phyloP scores from a whole-genome alignment of 225 moss, liverwort and hornwort genomes.

The Sphagnum contortum region DNA sequence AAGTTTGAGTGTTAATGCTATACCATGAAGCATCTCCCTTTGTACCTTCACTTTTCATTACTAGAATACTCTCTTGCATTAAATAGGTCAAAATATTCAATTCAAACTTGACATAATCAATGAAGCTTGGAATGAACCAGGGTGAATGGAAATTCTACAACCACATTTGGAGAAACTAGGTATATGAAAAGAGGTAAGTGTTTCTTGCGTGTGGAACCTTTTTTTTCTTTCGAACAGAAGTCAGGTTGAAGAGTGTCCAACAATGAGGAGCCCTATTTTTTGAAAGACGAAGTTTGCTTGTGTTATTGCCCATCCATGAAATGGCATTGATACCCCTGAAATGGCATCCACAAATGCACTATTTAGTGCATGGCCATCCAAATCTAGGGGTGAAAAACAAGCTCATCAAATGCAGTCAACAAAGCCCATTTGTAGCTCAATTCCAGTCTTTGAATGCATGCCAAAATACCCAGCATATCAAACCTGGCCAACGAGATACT shows the following conservation, averaged over 20 bases:
- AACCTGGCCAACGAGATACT: too few relatives aligned
- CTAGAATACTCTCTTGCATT: constrained; percentile 77
- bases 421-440: constrained; percentile 95
- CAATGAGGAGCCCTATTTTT: constrained; percentile 49
- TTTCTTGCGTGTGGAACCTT: constrained; percentile 78
- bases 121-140: too few relatives aligned
- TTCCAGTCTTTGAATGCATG: constrained; percentile 49
- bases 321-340: constrained; percentile 62
- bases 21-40: constrained; percentile 79
- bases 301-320: constrained; percentile 95
- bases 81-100: too few relatives aligned
- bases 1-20: constrained; percentile 66
- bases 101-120: too few relatives aligned
- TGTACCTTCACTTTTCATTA: constrained; percentile 66
- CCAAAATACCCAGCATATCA: neutral
- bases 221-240: constrained; percentile 71
- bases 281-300: constrained; percentile 43
- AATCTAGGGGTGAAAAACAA: constrained; percentile 45
- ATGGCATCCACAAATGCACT: constrained; percentile 90
- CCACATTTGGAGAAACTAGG: too few relatives aligned
- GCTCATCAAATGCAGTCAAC: constrained; percentile 79
- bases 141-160: too few relatives aligned
- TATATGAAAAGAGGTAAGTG: neutral
- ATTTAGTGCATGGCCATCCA: constrained; percentile 41
- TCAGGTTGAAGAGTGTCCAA: constrained; percentile 96